These are phyloP conservation scores for Gastroboletus turbinatus DNA, from an alignment of 1,284 basidiomycete genomes.

Conservation along the genomic window DNA sequence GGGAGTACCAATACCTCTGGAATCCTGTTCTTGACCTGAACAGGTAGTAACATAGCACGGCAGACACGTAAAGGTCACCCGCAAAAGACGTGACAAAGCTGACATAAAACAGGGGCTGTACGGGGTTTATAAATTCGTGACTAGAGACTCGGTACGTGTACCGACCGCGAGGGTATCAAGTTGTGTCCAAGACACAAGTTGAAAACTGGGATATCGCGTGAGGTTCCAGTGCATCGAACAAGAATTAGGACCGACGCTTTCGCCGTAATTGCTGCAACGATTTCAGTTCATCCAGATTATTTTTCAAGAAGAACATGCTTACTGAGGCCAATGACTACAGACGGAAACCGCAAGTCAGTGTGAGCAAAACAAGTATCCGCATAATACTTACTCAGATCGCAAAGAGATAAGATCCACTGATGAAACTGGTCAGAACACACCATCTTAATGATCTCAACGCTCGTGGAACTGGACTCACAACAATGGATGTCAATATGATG, in stretches of 20 bases:
- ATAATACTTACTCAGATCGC: constrained; percentile 41
- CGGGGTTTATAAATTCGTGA: neutral
- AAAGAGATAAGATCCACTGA: constrained; percentile 42
- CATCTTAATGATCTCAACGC: neutral
- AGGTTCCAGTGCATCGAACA: neutral
- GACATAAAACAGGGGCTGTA: constrained; percentile 42
- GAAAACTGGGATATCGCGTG: constrained; percentile 32
- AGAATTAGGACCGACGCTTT: constrained; percentile 39
- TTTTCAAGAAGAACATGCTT: constrained; percentile 13
- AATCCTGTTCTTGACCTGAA: constrained; percentile 45
- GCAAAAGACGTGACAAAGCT: constrained; percentile 42
- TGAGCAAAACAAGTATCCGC: neutral
- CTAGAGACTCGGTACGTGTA: neutral
- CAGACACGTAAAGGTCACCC: constrained; percentile 44
- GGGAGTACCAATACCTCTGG: constrained; percentile 28
- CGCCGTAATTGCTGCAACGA: constrained; percentile 41
- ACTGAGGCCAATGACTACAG: constrained; percentile 42
- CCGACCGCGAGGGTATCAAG: constrained; percentile 39
- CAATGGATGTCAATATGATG: constrained; percentile 36
- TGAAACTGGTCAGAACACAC: neutral
- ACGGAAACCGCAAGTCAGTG: neutral
- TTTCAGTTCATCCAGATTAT: neutral
- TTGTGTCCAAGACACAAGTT: constrained; percentile 34
- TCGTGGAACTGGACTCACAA: constrained; percentile 35
- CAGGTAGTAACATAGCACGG: constrained; percentile 43